Conservation (phyloP, 2,329 filamentous ascomycete species). For the Cladosporium sp. region DNA sequence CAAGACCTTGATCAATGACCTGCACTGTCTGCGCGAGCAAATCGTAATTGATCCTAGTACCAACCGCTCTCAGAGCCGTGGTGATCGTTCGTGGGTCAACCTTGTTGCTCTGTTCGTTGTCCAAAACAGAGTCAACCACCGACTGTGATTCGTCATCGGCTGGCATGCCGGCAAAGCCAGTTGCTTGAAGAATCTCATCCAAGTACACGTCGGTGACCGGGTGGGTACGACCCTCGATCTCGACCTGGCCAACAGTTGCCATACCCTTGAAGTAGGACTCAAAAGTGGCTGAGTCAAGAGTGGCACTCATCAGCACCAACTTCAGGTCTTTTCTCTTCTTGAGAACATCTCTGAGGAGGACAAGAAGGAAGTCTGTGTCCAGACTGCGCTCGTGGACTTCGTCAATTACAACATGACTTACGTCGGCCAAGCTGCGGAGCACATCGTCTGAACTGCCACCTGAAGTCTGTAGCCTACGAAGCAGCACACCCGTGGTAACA, state of each 20-base stretch:
- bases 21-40: conserved; percentile 75
- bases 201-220: conserved; percentile 87
- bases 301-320: conserved; percentile 93
- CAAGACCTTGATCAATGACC: conserved; percentile 74
- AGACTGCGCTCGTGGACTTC: conserved; percentile 94
- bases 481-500: conserved; percentile 88
- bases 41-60: conserved; percentile 86
- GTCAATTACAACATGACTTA: conserved; percentile 92
- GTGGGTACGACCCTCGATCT: conserved; percentile 84
- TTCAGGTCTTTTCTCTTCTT: conserved; percentile 72
- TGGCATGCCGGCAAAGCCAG: conserved; percentile 55
- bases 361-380: conserved; percentile 90
- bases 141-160: conserved; percentile 40
- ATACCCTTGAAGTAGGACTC: conserved; percentile 66
- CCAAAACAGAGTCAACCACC: conserved; percentile 31
- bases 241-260: conserved; percentile 64
- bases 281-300: conserved; percentile 82
- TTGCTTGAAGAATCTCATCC: conserved; percentile 78
- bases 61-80: conserved; percentile 39
- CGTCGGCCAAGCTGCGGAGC: conserved; percentile 73
- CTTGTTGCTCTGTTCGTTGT: conserved; percentile 26
- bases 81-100: conserved; percentile 29
- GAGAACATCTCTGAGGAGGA: conserved; percentile 78
- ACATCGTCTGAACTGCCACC: conserved; percentile 76
- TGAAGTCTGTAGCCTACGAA: conserved; percentile 85